Percentiles rank a stretch among this genome's conserved stretches.
Conservation (phyloP, 306 rosid genomes). For the Vigna radiata region DNA sequence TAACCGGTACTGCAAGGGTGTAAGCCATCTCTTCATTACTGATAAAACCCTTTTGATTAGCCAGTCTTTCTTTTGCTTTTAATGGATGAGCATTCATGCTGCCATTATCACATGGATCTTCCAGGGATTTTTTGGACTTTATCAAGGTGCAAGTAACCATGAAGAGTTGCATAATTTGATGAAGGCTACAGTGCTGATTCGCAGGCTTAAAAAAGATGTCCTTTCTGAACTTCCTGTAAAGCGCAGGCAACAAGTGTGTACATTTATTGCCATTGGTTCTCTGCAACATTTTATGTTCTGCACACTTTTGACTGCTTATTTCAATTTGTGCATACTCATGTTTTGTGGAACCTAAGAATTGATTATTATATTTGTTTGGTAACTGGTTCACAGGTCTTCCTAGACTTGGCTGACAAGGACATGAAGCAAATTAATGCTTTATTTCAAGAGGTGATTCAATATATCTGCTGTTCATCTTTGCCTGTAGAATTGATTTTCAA, state of each 20-base stretch:
- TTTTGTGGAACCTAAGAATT: conserved; percentile 6
- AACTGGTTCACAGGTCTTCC: conserved; percentile 71
- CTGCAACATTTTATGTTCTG: conserved; percentile 24
- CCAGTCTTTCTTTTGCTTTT: conserved; percentile 36
- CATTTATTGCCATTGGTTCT: conserved; percentile 34
- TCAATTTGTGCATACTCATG: conserved; percentile 5
- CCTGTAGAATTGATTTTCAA: conserved; percentile 1
- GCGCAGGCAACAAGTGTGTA: conserved; percentile 91
- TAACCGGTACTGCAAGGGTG: conserved; percentile 95
- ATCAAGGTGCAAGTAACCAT: conserved; percentile 98
- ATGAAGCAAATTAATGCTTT: conserved; percentile 81
- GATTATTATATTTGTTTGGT: conserved; percentile 35
- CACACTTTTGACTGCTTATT: conserved; percentile 23
- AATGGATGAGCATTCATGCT: conserved; percentile 25
- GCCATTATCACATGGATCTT: conserved; percentile 38
- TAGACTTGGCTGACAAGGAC: conserved; percentile 90
- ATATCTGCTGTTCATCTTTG: conserved; percentile 25
- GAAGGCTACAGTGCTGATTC: conserved; percentile 92
- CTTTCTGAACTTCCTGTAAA: conserved; percentile 90
- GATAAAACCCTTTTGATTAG: conserved; percentile 29
- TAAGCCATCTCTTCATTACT: conserved; percentile 59
- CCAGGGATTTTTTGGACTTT: conserved; percentile 83
- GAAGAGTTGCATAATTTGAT: conserved; percentile 96
- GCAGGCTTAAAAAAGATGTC: conserved; percentile 94
- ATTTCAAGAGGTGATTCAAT: conserved; percentile 77